phyloP scores from a whole-genome alignment of 1,284 basidiomycete species.

The Erythrobasidium hasegawianum region DNA sequence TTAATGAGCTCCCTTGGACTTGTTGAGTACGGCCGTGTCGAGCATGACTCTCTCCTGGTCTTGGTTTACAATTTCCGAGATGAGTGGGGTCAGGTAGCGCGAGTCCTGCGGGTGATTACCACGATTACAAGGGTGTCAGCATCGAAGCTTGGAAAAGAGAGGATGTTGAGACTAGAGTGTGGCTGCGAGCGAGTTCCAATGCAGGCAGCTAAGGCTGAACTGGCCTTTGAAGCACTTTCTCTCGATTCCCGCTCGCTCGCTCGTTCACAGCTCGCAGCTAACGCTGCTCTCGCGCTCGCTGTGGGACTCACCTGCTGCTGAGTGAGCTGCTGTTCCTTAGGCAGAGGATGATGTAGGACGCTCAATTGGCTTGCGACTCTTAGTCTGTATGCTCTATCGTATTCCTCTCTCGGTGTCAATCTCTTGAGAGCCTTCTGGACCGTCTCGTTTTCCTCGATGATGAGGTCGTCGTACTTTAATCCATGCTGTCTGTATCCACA shows the following conservation, averaged over 20 bases:
- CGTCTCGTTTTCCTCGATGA: constrained; percentile 78
- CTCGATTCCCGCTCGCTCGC: no score
- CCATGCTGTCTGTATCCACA: constrained; percentile 85
- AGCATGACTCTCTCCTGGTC: constrained; percentile 73
- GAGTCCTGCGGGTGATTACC: constrained; percentile 61
- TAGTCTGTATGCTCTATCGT: constrained; percentile 89
- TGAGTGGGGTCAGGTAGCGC: constrained; percentile 81
- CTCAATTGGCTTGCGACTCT: constrained; percentile 77
- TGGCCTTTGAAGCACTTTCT: no score
- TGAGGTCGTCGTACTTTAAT: constrained; percentile 90
- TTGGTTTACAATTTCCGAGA: constrained; percentile 72
- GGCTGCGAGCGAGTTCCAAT: background rate
- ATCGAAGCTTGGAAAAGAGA: no score
- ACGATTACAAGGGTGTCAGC: constrained; percentile 15
- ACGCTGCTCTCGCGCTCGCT: no score
- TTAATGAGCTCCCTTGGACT: no score
- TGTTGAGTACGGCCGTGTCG: constrained; percentile 59
- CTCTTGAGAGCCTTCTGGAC: constrained; percentile 86
- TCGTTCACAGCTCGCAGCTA: constrained; percentile 3
- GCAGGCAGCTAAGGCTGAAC: background rate
- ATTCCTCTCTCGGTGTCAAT: constrained; percentile 71
- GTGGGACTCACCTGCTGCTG: constrained; percentile 67
- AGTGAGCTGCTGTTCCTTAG: constrained; percentile 79
- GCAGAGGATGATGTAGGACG: constrained; percentile 73
- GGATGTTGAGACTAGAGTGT: no score